A percentile compares a stretch with the other conserved stretches of the same genome.
Evolutionary conservation across 208 protist genomes (phyloP).

Genomic region (Paratrypanosoma confusum): DNA sequence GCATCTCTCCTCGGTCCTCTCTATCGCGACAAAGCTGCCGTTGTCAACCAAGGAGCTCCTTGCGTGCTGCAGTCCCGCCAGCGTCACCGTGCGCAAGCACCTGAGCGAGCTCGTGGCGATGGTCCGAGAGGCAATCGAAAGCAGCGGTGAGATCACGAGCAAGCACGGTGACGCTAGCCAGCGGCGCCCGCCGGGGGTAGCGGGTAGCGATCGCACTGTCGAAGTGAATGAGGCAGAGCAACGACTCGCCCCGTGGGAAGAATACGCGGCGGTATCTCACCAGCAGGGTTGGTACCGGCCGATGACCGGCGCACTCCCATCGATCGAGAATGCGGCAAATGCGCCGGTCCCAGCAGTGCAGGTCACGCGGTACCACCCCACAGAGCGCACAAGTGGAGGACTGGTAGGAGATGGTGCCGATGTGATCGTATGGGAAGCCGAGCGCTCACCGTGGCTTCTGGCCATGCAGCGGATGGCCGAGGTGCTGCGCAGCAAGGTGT

Average conservation of each 20-base stretch:
- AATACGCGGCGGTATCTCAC: too few relatives aligned
- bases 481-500: constrained; percentile 17
- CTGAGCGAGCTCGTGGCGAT: constrained; percentile 49
- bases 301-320: constrained; percentile 75
- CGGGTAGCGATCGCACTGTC: not conserved
- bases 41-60: constrained; percentile 57
- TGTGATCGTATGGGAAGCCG: constrained; percentile 7
- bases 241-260: not conserved
- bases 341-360: not conserved
- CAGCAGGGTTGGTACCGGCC: constrained; percentile 43
- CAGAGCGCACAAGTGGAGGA: constrained; percentile 1
- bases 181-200: too few relatives aligned
- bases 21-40: constrained; percentile 77
- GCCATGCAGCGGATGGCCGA: constrained; percentile 36
- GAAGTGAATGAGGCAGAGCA: not conserved
- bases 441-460: constrained; percentile 44
- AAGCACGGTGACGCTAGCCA: too few relatives aligned
- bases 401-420: not conserved
- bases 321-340: constrained; percentile 16
- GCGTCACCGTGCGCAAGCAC: constrained; percentile 44
- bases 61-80: constrained; percentile 62
- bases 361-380: constrained; percentile 3
- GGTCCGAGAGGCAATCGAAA: constrained; percentile 29
- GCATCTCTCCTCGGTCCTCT: constrained; percentile 59
- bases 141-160: constrained; percentile 2